phyloP scores from a whole-genome alignment of 1,284 basidiomycete genomes.

The Sanghuangporus weigelae region DNA sequence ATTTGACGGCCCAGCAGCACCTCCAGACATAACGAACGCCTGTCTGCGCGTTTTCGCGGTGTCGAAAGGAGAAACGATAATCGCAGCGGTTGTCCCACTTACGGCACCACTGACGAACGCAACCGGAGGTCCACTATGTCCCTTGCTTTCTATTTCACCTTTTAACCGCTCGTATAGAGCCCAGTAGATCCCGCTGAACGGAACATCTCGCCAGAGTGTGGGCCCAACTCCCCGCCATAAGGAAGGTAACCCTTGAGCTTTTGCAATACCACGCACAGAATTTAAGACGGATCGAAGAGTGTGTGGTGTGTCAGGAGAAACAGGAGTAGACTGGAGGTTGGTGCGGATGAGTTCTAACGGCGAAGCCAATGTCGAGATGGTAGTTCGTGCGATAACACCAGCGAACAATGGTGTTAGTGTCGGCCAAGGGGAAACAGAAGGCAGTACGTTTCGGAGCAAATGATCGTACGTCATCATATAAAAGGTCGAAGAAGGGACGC shows the following conservation, averaged over 20 bases:
- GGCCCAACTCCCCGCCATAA: slow-evolving; percentile 90
- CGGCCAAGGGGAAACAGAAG: slow-evolving; percentile 49
- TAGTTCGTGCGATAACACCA: slow-evolving; percentile 77
- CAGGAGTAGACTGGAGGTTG: slow-evolving; percentile 85
- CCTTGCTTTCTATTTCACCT: slow-evolving; percentile 42
- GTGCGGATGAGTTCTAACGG: slow-evolving; percentile 94
- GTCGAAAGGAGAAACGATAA: slow-evolving; percentile 94
- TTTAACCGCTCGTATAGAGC: slow-evolving; percentile 71
- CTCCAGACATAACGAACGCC: slow-evolving; percentile 56
- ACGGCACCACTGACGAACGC: slow-evolving; percentile 82
- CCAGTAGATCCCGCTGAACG: slow-evolving; percentile 95
- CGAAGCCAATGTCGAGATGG: slow-evolving; percentile 78
- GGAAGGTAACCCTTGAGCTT: slow-evolving; percentile 58
- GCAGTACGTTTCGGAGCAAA: slow-evolving; percentile 61
- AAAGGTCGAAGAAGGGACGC: slow-evolving; percentile 87
- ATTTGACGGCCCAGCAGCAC: slow-evolving; percentile 28
- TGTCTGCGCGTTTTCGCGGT: slow-evolving; percentile 94
- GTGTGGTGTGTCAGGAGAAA: slow-evolving; percentile 60
- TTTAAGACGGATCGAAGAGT: slow-evolving; percentile 66
- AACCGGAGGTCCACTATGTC: slow-evolving; percentile 60
- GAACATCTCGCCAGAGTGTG: slow-evolving; percentile 95
- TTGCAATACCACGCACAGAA: slow-evolving; percentile 59
- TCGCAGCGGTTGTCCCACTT: slow-evolving; percentile 78
- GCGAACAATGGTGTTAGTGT: slow-evolving; percentile 74
- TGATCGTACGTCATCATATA: slow-evolving; percentile 98